A percentile compares a stretch with the other conserved stretches of the same genome.
These are phyloP conservation scores for Cyclanthera cordifolia DNA, from an alignment of 306 rosid genomes.

Conservation along the genomic window DNA sequence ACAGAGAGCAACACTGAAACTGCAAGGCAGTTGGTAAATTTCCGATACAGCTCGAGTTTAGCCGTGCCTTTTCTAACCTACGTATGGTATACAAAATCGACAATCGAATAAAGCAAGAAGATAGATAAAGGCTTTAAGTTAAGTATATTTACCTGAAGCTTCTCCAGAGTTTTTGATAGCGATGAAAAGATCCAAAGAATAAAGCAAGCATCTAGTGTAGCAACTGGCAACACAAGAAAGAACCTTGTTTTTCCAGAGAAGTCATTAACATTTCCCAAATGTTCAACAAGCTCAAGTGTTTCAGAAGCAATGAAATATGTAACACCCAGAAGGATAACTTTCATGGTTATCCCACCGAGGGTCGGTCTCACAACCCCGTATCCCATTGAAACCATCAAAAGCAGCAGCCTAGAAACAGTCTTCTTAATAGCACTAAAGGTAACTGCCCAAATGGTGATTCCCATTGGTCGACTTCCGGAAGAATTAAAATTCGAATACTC, in stretches of 20 bases:
- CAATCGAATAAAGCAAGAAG: not conserved
- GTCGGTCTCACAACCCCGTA: slow-evolving; percentile 70
- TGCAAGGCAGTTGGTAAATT: slow-evolving; percentile 81
- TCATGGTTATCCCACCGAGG: slow-evolving; percentile 55
- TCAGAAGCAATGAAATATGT: slow-evolving; percentile 62
- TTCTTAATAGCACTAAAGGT: slow-evolving; percentile 74
- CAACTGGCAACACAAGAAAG: slow-evolving; percentile 72
- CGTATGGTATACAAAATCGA: not conserved
- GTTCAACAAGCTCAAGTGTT: slow-evolving; percentile 80
- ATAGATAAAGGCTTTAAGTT: slow-evolving; percentile 12
- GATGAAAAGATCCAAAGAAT: slow-evolving; percentile 89
- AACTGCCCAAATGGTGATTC: slow-evolving; percentile 79
- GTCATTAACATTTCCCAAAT: slow-evolving; percentile 85
- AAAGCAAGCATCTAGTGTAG: slow-evolving; percentile 68
- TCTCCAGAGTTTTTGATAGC: slow-evolving; percentile 73
- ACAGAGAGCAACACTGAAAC: slow-evolving; percentile 69
- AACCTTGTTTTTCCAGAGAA: slow-evolving; percentile 64
- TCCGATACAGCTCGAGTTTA: slow-evolving; percentile 77
- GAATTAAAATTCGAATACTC: slow-evolving; percentile 83
- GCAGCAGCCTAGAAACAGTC: slow-evolving; percentile 71
- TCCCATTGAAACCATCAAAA: slow-evolving; percentile 88
- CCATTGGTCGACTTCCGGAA: slow-evolving; percentile 79
- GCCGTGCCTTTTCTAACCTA: slow-evolving; percentile 76
- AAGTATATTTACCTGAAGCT: slow-evolving; percentile 53
- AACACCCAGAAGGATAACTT: slow-evolving; percentile 48